phyloP scores from a whole-genome alignment of 768 basidiomycete species.

The Pulveroboletus ravenelii region DNA sequence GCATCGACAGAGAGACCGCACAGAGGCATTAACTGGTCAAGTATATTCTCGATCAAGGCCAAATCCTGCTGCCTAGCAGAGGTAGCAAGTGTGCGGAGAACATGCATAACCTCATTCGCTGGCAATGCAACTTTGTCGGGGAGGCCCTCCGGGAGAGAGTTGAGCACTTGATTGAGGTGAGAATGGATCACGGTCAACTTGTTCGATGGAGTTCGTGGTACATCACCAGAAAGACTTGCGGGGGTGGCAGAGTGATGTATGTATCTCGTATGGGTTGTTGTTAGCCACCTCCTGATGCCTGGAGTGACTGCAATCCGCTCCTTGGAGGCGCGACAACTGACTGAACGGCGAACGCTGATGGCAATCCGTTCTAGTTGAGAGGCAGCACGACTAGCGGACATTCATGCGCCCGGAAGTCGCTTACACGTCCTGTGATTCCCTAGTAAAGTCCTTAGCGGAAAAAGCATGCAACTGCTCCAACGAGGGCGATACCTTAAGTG shows the following conservation, averaged over 20 bases:
- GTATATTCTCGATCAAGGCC: conserved; percentile 49
- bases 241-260: not conserved
- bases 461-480: not conserved
- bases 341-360: conserved; percentile 22
- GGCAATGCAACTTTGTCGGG: conserved; percentile 11
- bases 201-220: conserved; percentile 11
- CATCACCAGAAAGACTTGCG: conserved; percentile 5
- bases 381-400: conserved; percentile 46
- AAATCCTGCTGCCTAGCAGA: conserved; percentile 53
- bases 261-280: conserved; percentile 8
- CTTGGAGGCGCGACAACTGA: conserved; percentile 8
- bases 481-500: conserved; percentile 14
- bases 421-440: conserved; percentile 12
- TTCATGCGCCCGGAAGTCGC: conserved; percentile 46
- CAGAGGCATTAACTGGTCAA: conserved; percentile 43
- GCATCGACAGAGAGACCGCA: conserved; percentile 44
- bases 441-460: conserved; percentile 6
- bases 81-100: conserved; percentile 43
- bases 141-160: conserved; percentile 12
- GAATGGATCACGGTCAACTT: conserved; percentile 21
- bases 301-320: conserved; percentile 7
- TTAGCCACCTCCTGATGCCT: conserved; percentile 22
- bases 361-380: conserved; percentile 28
- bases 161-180: conserved; percentile 21
- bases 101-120: conserved; percentile 31